These are phyloP conservation scores for Agarophyton chilense DNA, from an alignment of 23 red algal species.

Conservation along the genomic window DNA sequence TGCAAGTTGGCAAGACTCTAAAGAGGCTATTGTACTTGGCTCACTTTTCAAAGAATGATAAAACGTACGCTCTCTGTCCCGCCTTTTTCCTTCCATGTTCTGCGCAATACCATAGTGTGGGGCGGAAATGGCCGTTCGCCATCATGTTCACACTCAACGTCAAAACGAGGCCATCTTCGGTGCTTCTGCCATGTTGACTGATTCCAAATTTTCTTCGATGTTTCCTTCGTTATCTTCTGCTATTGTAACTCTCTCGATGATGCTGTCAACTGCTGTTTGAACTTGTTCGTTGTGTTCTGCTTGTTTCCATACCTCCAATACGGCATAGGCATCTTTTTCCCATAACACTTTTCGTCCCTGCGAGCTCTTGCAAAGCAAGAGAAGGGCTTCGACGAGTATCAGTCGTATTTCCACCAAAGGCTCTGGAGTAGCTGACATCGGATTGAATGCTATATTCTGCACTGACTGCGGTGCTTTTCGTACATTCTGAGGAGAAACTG, in stretches of 20 bases:
- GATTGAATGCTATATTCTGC: not conserved
- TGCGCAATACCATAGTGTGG: too few relatives aligned
- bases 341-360: slow-evolving; percentile 33
- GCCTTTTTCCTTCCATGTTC: too few relatives aligned
- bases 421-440: not conserved
- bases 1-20: not conserved
- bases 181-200: not conserved
- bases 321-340: slow-evolving; percentile 36
- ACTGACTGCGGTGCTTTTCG: not conserved
- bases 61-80: too few relatives aligned
- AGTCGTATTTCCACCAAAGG: slow-evolving; percentile 60
- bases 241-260: slow-evolving; percentile 30
- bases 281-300: slow-evolving; percentile 21
- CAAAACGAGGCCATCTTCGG: not conserved
- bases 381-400: slow-evolving; percentile 48
- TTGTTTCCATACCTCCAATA: slow-evolving; percentile 42
- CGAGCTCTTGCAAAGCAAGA: slow-evolving; percentile 57
- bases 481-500: not conserved
- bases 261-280: slow-evolving; percentile 8
- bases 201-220: not conserved
- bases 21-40: not conserved
- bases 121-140: too few relatives aligned
- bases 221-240: slow-evolving; percentile 1
- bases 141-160: too few relatives aligned
- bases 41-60: not conserved